Evolutionary conservation across 2,329 filamentous ascomycete species (phyloP), one percentile per base, ranked within the genome.

Genomic region (Sarocladiaceae sp.): DNA sequence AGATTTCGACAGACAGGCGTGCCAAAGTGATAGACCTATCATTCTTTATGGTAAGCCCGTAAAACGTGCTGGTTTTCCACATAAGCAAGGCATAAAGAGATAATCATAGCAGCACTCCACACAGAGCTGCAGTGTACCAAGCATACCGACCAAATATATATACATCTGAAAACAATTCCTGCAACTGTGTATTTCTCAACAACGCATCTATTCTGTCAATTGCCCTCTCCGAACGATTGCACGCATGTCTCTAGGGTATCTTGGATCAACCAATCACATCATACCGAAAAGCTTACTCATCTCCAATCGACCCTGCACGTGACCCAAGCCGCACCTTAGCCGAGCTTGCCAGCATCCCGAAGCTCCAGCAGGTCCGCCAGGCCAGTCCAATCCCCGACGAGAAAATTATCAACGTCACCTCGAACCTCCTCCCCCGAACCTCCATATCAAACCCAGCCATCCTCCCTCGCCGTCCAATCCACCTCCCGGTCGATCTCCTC

Each of bases 341-440:
- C 44, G 44, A 50, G 17, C 51, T 49, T 52, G 48, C 52, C 54
- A 52, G 53, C 55, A 51, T 42, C 52, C 47, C 49, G 48, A 37
- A 51, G 37, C 35, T 40, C 35, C 49, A 64, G 67, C 68, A 65
- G 56, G 55, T n/a, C n/a, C n/a, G n/a, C n/a, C n/a, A n/a, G n/a
- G 55, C 51, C 55, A 37, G 44, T 31, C 10, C 40, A 25, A 40
- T 39, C 47, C 31, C 44, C 50, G 37, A 52, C 50, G 50, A 50
- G 44, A 48, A 50, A 44, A 52, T 44, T 46, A 37, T 52, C 50
- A 52, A 52, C 46, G 37, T 52, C 46, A 52, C 47, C 37, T 37
- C 47, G 6, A 20, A 20, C 18, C 12, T 15, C 13, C 17, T 52
- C 60, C 54, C 54, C 53, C 52, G 33, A n/a, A 47, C 55, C 52